phyloP scores from a whole-genome alignment of 805 yeast species.

The Metschnikowia santaceciliae region DNA sequence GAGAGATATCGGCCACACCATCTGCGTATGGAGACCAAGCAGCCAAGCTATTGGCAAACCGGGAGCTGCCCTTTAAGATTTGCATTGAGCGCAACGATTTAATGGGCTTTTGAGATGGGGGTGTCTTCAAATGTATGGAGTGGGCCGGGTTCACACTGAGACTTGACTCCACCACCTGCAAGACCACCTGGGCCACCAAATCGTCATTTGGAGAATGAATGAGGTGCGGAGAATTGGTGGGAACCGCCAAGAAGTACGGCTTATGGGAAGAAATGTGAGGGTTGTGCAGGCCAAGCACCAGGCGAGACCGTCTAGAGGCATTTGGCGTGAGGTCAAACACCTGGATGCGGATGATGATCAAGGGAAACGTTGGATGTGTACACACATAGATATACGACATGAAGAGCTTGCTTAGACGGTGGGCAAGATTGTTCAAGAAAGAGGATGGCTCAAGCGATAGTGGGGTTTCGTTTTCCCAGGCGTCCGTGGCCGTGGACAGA shows the following conservation, averaged over 20 bases:
- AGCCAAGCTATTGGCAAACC: slow-evolving; percentile 61
- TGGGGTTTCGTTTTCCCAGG: slow-evolving; percentile 25
- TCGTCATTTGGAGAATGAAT: slow-evolving; percentile 50
- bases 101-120: slow-evolving; percentile 34
- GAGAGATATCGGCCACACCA: slow-evolving; percentile 59
- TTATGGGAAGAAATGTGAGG: slow-evolving; percentile 50
- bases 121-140: slow-evolving; percentile 35
- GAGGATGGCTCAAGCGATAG: slow-evolving; percentile 46
- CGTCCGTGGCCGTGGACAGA: slow-evolving; percentile 43
- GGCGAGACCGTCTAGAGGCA: not conserved
- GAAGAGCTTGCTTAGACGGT: slow-evolving; percentile 48
- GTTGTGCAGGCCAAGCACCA: slow-evolving; percentile 8
- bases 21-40: slow-evolving; percentile 74
- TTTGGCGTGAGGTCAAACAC: slow-evolving; percentile 48
- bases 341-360: slow-evolving; percentile 61
- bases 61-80: slow-evolving; percentile 56
- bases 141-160: slow-evolving; percentile 44
- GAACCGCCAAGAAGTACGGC: slow-evolving; percentile 65
- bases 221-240: slow-evolving; percentile 61
- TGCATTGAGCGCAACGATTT: slow-evolving; percentile 53
- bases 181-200: slow-evolving; percentile 46
- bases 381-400: slow-evolving; percentile 64
- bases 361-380: slow-evolving; percentile 59
- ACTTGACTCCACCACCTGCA: slow-evolving; percentile 58
- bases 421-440: slow-evolving; percentile 47